These are phyloP conservation scores for Porcisia hertigi DNA, from an alignment of 208 protist genomes.

Conservation along the genomic window DNA sequence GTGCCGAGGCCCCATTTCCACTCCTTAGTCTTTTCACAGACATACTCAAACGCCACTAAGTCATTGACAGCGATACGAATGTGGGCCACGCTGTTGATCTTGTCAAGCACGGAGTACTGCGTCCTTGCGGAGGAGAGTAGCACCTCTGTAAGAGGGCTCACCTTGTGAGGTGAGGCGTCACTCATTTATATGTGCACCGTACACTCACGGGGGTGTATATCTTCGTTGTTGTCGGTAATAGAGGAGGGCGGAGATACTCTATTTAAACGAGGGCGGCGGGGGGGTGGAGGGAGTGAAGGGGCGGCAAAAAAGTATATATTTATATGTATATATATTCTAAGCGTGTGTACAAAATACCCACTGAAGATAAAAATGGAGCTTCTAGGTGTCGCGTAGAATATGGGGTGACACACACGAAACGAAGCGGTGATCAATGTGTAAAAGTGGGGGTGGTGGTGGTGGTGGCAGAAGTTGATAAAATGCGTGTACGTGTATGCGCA, in stretches of 20 bases:
- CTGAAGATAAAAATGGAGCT: too few species aligned
- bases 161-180: background rate
- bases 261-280: too few species aligned
- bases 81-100: slow-evolving; percentile 19
- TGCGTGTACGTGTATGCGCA: background rate
- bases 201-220: background rate
- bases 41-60: slow-evolving; percentile 59
- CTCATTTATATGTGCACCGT: background rate
- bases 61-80: slow-evolving; percentile 41
- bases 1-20: slow-evolving; percentile 61
- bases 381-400: background rate
- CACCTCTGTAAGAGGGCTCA: background rate
- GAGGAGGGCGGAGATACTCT: background rate
- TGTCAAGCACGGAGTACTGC: slow-evolving; percentile 1
- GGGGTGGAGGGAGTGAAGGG: too few species aligned
- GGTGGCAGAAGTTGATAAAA: background rate
- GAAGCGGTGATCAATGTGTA: background rate
- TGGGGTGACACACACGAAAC: background rate
- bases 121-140: slow-evolving; percentile 3
- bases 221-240: background rate
- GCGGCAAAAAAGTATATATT: too few species aligned
- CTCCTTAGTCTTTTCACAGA: slow-evolving; percentile 20
- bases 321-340: too few species aligned
- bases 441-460: background rate
- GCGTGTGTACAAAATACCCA: too few species aligned